Evolutionary conservation across 805 yeast species (phyloP), one percentile per base, ranked within the genome.

Genomic region (Candida gorgasii): DNA sequence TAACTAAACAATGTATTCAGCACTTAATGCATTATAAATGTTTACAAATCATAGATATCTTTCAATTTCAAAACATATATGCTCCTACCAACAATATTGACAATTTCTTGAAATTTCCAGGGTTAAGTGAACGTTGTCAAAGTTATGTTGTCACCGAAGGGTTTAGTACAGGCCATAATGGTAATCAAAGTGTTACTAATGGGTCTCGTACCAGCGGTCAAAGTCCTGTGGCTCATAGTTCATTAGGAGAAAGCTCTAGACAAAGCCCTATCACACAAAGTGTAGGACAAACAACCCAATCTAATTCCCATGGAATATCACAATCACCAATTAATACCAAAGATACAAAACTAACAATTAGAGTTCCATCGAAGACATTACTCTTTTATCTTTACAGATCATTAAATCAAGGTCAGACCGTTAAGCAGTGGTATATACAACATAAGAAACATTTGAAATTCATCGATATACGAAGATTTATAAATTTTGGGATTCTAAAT

Each of bases 21-120:
- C 97, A 93, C 64, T 69, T 93, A 41, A 77, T 90, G 68, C 95
- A 92, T 61, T 93, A 92, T 65, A 83, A 84, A 50, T 87, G 97
- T 52, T 81, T 93, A 22, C 78, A 84, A 11, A 74, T 90, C 8
- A 72, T 87, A 11, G 98, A 92, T 58, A 79, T 93, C 12, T 92
- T 93, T 61, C 97, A 90, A 58, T 93, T 90, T 59, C 69, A 82
- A 36, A 92, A 89, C 62, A 79, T 83, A 17, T 93, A 93, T 65
- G 93, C 97, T 0, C 88, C 96, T 16, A 88, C 98, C 0, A 82
- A 93, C 26, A 76, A 78, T 33, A 78, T 93, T 17, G 80, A 86
- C 0, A 62, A 70, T 24, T 87, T 95, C 50, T 69, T 88, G 36
- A 76, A 76, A 31, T 45, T 59, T 14, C 86, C 82, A 49, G 69